Base-by-base conservation (phyloP, 2,329 filamentous ascomycete genomes). In the Arthroderma sp. region DNA sequence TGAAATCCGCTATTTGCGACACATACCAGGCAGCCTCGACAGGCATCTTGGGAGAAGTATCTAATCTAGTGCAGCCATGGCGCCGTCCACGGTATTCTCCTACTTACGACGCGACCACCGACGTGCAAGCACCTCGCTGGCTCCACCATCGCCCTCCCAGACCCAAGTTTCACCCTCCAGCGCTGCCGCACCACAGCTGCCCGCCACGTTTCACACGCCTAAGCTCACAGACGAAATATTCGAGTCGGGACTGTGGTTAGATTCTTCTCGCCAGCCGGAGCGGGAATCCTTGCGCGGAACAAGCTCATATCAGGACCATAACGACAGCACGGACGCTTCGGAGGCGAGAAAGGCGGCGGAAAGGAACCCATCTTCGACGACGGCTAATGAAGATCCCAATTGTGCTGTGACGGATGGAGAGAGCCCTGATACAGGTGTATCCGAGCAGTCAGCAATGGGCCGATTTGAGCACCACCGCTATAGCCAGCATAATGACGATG, bases 121-220 rank as follows among this genome's bases (percentile, higher is more conserved):
- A 33, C 50, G 50, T 34, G 36, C 45, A 6, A 50, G 47, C 40
- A 32, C 48, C 5, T 45, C 50, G 22, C 34, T 44, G 29, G 31
- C 44, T n/a, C 37, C 50, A 29, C 8, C 47, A 8, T 37, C 40
- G 11, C 6, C 37, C 29, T 6, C 29, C 11, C 36, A 36, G 34
- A 22, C 38, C 30, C 43, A 33, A 39, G 15, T 22, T 22, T 28
- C 33, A 29, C 43, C 36, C 8, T 27, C 15, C 30, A 47, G 11
- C 38, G 32, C 28, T 15, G 55, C 47, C 29, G 57, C 56, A 45
- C 57, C 58, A 10, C 62, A 61, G 45, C 58, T 64, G 4, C 58
- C 61, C 22, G 48, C 53, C 27, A 57, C 64, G 33, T 50, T 55
- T 10, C 52, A 56, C 45, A 56, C 60, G 28, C 55, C 57, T 1